phyloP scores from a whole-genome alignment of 352 stramenopile genomes.

The Pythium biforme region DNA sequence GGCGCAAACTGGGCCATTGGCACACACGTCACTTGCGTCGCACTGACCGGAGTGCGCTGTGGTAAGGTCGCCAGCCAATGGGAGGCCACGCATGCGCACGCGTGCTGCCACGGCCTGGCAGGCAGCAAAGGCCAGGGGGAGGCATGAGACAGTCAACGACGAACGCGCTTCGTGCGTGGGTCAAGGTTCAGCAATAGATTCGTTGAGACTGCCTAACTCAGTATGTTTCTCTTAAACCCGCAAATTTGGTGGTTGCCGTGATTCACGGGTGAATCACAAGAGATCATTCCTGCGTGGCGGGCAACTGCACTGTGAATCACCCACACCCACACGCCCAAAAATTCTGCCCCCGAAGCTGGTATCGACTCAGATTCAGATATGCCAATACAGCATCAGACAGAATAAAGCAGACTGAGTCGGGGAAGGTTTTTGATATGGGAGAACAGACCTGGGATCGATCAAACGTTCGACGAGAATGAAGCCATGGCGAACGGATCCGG shows the following conservation, averaged over 20 bases:
- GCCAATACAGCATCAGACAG: slow-evolving; percentile 3
- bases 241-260: slow-evolving; percentile 6
- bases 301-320: neutral
- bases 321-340: neutral
- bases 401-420: slow-evolving; percentile 1
- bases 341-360: neutral
- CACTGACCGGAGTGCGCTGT: neutral
- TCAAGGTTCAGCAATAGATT: too few relatives aligned
- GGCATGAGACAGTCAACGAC: slow-evolving; percentile 17
- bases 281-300: neutral
- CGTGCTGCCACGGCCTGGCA: neutral
- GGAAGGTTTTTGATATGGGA: neutral
- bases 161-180: too few relatives aligned
- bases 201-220: too few relatives aligned
- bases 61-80: slow-evolving; percentile 10
- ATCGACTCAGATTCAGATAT: neutral
- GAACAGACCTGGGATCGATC: neutral
- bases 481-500: slow-evolving; percentile 16
- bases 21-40: neutral
- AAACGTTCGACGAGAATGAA: slow-evolving; percentile 11
- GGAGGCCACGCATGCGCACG: neutral
- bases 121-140: neutral
- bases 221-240: slow-evolving; percentile 6
- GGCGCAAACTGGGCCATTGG: slow-evolving; percentile 3
- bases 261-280: neutral